Percentiles rank a stretch among this genome's conserved stretches.
Conservation (phyloP, 2,329 filamentous ascomycete species). For the Neospermospora avenae region DNA sequence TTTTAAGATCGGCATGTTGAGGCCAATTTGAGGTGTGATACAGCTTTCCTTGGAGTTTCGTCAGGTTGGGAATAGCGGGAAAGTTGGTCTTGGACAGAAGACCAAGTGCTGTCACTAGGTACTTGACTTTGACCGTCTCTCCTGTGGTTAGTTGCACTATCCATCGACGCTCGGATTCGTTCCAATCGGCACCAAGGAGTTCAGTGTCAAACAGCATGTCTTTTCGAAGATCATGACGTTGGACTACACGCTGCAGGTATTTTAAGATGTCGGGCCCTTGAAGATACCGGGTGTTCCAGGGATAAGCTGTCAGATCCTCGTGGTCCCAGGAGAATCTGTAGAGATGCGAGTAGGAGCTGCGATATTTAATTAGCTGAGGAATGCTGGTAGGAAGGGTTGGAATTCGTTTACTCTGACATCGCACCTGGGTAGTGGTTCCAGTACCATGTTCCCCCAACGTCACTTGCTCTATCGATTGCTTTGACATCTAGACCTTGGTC, state of each 20-base stretch:
- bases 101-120: conserved; percentile 22
- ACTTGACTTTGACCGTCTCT: conserved; percentile 7
- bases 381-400: no score
- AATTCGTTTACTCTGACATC: conserved; percentile 1
- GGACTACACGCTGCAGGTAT: conserved; percentile 49
- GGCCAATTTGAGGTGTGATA: conserved; percentile 25
- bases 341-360: conserved; percentile 20
- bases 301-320: conserved; percentile 21
- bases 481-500: conserved; percentile 35
- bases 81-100: conserved; percentile 20
- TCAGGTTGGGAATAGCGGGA: conserved; percentile 41
- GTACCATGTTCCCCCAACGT: conserved; percentile 51
- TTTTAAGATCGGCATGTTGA: conserved; percentile 43
- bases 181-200: conserved; percentile 51
- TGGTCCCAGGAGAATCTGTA: conserved; percentile 25
- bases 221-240: conserved; percentile 50
- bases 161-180: conserved; percentile 49
- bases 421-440: conserved; percentile 56
- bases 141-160: conserved; percentile 40
- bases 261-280: conserved; percentile 49
- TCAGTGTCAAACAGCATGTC: conserved; percentile 55
- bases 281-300: conserved; percentile 43
- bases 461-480: conserved; percentile 41
- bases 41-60: conserved; percentile 40
- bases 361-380: no score